Evolutionary conservation across 2,329 filamentous ascomycete species (phyloP), one percentile per base, ranked within the genome.

Genomic region (Beauveria australis): DNA sequence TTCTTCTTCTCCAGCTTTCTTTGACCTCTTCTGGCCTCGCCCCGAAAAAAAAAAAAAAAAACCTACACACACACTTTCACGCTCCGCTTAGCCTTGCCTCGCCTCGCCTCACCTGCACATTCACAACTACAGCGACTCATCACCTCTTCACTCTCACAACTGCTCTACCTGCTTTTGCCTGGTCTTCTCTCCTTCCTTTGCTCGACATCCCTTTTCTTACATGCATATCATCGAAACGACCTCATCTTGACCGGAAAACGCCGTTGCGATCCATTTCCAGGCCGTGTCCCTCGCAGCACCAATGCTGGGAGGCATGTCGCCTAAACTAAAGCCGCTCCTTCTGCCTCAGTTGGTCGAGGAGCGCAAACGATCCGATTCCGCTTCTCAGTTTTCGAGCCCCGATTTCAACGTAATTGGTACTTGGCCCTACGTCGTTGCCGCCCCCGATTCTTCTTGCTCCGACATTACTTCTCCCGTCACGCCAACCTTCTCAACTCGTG

Each of bases 381-480:
- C 70, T 8, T 63, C 69, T 22, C 48, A 58, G 52, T 43, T 66
- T 30, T 64, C 68, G 9, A 68, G 63, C 58, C 66, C 68, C 63
- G 71, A 71, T 40, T 71, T 72, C 26, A 66, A 66, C 63, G 75
- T 78, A 56, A 65, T 69, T 7, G 46, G 40, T 16, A 19, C 47
- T n/a, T 62, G 54, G 55, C 65, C 70, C 22, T 74, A 74, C 63
- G 71, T 76, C 64, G 78, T 78, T 67, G 76, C 77, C 66, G 76
- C 73, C 54, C 73, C 78, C 59, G 81, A 81, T 68, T 84, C 81
- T 5, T 85, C 81, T 19, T 79, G 79, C 12, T 91, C 89, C 22
- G 88, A 89, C 66, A 78, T 86, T 65, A 83, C 85, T 14, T 87
- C 88, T 22, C 89, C 89, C 56, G 76, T 87, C 43, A 90, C 88